Evolutionary conservation across 2,329 filamentous ascomycete genomes (phyloP), one percentile per base, ranked within the genome.

Genomic region (Pseudopyrenochaeta lycopersici): DNA sequence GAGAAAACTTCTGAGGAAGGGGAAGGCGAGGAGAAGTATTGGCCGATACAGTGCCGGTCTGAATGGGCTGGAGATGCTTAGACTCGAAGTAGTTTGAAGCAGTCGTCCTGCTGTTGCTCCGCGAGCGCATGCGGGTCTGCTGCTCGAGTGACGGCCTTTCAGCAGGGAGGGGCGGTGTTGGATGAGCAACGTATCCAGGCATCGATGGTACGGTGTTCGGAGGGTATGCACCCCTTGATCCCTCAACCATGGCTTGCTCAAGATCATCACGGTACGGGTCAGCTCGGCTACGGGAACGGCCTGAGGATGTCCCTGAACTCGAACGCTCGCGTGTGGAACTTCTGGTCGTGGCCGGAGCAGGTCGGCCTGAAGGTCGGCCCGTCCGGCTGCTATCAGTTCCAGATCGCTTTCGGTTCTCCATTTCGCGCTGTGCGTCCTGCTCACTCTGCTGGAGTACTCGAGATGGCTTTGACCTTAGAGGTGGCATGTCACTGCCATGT

Each of bases 261-360:
- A 84, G 66, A 60, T 86, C 84, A 46, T 86, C 83, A 27, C 81
- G 80, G 52, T 80, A 77, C 39, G 72, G 75, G 21, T 80, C 65
- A 44, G 61, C 75, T 36, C 82, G 81, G 65, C 84, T 86, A 57
- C 81, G 81, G 7, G 84, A 85, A 23, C 84, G 80, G 23, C 78
- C 80, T 46, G 79, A 81, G 1, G 79, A 80, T 2, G 80, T 76
- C 48, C 82, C 80, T 6, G 85, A 87, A 57, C 79, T 81, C 5
- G 85, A 85, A 44, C 85, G 81, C 55, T 84, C 81, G 45, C 84
- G 76, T 23, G 71, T 75, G 17, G 74, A 74, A 43, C 71, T 72
- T 58, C 72, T 73, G 52, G 69, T 75, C 4, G 80, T 75, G 11
- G 66, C 67, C 5, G 81, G 67, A 17, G 81, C 71, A 30, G 76